Conservation (phyloP, 2,329 filamentous ascomycete genomes). For the Ophiostoma ulmi region DNA sequence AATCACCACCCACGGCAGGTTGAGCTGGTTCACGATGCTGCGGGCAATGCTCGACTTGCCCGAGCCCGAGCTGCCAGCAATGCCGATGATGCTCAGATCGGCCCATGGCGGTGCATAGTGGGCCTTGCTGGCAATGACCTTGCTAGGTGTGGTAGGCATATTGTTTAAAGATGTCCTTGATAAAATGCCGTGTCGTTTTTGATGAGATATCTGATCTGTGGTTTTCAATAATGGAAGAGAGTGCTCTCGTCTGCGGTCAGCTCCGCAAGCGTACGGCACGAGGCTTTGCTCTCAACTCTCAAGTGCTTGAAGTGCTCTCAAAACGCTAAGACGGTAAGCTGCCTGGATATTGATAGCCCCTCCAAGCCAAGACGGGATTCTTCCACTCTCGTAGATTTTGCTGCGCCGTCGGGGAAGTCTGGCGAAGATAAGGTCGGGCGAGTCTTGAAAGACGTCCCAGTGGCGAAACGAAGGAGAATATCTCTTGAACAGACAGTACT, state of each 20-base stretch:
- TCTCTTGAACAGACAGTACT: background rate
- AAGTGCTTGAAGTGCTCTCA: background rate
- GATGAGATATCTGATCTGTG: background rate
- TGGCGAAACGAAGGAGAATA: background rate
- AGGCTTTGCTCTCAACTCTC: background rate
- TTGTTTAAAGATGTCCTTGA: background rate
- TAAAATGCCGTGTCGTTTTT: background rate
- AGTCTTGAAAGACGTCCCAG: conserved; percentile 4
- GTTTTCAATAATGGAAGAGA: background rate
- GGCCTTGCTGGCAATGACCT: conserved; percentile 52
- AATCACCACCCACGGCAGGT: conserved; percentile 96
- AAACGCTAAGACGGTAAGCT: background rate
- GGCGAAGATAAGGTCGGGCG: conserved; percentile 4
- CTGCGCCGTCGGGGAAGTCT: background rate
- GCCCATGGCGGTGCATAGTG: conserved; percentile 95
- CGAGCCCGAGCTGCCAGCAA: conserved; percentile 91
- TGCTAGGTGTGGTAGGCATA: conserved; percentile 25
- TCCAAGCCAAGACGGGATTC: conserved; percentile 7
- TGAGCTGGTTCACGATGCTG: conserved; percentile 83
- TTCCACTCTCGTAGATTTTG: background rate
- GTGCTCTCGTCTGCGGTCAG: background rate
- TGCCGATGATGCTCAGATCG: conserved; percentile 91
- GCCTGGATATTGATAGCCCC: background rate
- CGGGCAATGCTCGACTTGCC: conserved; percentile 90
- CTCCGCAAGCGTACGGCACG: background rate